These are phyloP conservation scores for Candida suzukii DNA, from an alignment of 805 yeast genomes.

Conservation along the genomic window DNA sequence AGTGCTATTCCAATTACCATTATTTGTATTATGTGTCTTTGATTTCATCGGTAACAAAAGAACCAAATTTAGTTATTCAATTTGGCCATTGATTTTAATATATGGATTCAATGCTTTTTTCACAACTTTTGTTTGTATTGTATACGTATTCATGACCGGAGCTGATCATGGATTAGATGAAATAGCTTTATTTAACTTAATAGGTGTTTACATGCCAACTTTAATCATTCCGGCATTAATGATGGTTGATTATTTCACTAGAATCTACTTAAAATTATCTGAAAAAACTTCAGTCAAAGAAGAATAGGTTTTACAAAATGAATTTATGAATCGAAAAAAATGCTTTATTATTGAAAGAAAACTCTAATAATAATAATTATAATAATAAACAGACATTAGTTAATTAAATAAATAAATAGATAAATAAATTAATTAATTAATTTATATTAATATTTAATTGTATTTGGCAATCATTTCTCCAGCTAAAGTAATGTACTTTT, in stretches of 20 bases:
- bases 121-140: slow-evolving; percentile 70
- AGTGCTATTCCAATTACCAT: slow-evolving; percentile 69
- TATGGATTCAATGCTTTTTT: slow-evolving; percentile 82
- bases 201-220: slow-evolving; percentile 63
- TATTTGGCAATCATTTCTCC: slow-evolving; percentile 54
- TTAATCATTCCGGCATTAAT: slow-evolving; percentile 56
- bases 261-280: slow-evolving; percentile 3
- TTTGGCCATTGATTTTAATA: slow-evolving; percentile 31
- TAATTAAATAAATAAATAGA: background rate
- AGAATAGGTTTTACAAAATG: background rate
- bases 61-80: slow-evolving; percentile 13
- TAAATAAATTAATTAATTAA: background rate
- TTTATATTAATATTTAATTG: slow-evolving; percentile 13
- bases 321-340: background rate
- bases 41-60: slow-evolving; percentile 12
- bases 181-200: slow-evolving; percentile 34
- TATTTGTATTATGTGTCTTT: slow-evolving; percentile 48
- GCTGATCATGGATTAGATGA: slow-evolving; percentile 33
- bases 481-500: slow-evolving; percentile 64
- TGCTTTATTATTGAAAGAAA: too few species aligned
- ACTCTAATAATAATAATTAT: too few species aligned
- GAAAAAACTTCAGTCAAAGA: background rate
- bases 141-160: slow-evolving; percentile 32
- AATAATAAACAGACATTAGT: too few species aligned
- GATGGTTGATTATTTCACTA: slow-evolving; percentile 36